Evolutionary conservation across 306 rosid genomes (phyloP).

Genomic region (Crotalaria pallida): DNA sequence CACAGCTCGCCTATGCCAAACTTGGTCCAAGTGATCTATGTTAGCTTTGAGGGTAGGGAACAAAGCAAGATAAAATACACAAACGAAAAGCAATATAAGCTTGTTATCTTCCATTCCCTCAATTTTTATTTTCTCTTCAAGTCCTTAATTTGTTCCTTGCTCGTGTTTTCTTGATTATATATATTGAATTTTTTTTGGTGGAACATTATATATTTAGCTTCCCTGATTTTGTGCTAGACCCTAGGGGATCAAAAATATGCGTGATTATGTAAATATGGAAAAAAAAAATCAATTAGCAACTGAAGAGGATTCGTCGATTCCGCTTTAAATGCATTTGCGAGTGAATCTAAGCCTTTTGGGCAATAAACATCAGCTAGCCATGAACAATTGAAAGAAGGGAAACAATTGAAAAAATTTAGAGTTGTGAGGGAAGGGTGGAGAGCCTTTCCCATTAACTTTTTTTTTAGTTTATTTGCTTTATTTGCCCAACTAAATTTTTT

Average conservation of each 20-base stretch:
- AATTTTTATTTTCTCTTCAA: background rate
- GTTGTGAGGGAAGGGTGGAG: background rate
- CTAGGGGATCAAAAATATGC: background rate
- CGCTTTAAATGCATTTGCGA: background rate
- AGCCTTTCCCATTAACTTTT: background rate
- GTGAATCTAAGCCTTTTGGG: background rate
- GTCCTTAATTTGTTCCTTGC: background rate
- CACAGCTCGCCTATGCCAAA: slow-evolving; percentile 33
- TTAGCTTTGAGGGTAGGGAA: slow-evolving; percentile 25
- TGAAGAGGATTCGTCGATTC: background rate
- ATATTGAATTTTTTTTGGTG: background rate
- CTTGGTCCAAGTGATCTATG: slow-evolving; percentile 31
- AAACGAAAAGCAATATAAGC: slow-evolving; percentile 28
- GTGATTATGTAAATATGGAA: background rate
- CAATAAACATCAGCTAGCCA: background rate
- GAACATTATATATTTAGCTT: background rate
- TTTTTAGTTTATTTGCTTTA: background rate
- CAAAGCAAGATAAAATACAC: slow-evolving; percentile 9
- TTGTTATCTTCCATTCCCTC: slow-evolving; percentile 15
- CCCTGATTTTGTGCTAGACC: slow-evolving; percentile 9
- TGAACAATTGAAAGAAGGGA: background rate
- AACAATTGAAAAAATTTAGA: background rate
- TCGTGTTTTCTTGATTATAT: background rate
- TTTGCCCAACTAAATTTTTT: background rate
- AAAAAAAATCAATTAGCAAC: background rate